These are phyloP conservation scores for Urostyla sp. DNA, from an alignment of 73 alveolate genomes.

Conservation along the genomic window DNA sequence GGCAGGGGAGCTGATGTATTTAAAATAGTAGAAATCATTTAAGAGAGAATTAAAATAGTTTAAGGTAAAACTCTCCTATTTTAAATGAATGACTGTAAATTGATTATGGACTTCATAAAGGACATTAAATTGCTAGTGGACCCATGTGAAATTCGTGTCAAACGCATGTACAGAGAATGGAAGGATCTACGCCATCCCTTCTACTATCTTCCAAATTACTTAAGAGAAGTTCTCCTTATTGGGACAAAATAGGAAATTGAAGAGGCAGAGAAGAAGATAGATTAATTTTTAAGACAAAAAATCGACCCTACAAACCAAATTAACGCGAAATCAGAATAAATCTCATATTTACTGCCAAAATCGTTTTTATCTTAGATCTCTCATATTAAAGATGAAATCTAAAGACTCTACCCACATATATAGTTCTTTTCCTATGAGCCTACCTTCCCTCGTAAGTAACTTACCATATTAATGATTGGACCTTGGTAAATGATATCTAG, in stretches of 20 bases:
- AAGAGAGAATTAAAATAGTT: slow-evolving; percentile 10
- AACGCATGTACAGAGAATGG: slow-evolving; percentile 43
- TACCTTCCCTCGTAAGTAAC: slow-evolving; percentile 66
- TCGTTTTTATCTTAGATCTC: slow-evolving; percentile 9
- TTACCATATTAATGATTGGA: slow-evolving; percentile 56
- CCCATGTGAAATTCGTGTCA: slow-evolving; percentile 62
- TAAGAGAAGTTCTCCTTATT: slow-evolving; percentile 58
- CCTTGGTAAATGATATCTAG: slow-evolving; percentile 41
- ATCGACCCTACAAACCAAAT: background rate
- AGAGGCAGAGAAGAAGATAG: slow-evolving; percentile 36
- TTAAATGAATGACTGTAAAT: slow-evolving; percentile 52
- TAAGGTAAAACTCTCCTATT: slow-evolving; percentile 45
- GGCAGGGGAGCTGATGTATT: slow-evolving; percentile 18
- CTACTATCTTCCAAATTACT: slow-evolving; percentile 59
- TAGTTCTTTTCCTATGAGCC: slow-evolving; percentile 60
- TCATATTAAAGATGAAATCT: background rate
- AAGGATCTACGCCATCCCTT: slow-evolving; percentile 65
- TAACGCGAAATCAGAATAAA: background rate
- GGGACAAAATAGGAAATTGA: slow-evolving; percentile 51
- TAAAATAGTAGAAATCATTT: slow-evolving; percentile 20
- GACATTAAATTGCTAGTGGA: slow-evolving; percentile 46
- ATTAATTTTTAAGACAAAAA: slow-evolving; percentile 29
- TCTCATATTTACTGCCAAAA: slow-evolving; percentile 54
- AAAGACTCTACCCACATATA: background rate
- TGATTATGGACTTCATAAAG: slow-evolving; percentile 38